Conservation (phyloP, 1,284 basidiomycete genomes). For the Boletus smithii region DNA sequence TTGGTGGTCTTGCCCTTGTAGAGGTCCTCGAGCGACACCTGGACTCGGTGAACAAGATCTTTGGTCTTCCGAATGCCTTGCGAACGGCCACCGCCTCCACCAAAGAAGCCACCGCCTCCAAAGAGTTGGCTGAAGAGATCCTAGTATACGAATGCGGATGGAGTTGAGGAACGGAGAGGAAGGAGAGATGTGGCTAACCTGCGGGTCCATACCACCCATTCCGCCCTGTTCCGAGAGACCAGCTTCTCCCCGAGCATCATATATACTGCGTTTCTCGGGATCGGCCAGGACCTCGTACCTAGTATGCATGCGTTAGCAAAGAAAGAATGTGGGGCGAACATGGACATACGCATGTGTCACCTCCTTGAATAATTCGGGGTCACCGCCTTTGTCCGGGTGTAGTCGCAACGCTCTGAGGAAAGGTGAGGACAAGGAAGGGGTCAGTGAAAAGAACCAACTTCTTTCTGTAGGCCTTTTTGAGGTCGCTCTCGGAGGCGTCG, state of each 20-base stretch:
- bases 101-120: conserved; percentile 51
- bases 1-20: conserved; percentile 99
- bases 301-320: conserved; percentile 12
- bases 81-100: conserved; percentile 59
- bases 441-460: conserved; percentile 50
- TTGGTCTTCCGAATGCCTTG: conserved; percentile 95
- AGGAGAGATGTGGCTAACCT: conserved; percentile 45
- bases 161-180: not conserved
- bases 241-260: conserved; percentile 93
- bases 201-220: conserved; percentile 95
- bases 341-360: conserved; percentile 89
- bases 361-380: conserved; percentile 97
- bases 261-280: conserved; percentile 77
- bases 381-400: conserved; percentile 97
- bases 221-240: conserved; percentile 86
- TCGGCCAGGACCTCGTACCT: conserved; percentile 96
- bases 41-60: conserved; percentile 96
- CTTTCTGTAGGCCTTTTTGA: conserved; percentile 95
- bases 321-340: conserved; percentile 30
- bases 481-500: conserved; percentile 73
- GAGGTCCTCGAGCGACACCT: conserved; percentile 94
- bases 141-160: conserved; percentile 39
- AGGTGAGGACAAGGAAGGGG: conserved; percentile 11
- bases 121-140: conserved; percentile 99
- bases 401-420: conserved; percentile 72